Evolutionary conservation across 768 basidiomycete genomes (phyloP).

Genomic region (Leccinum longicurvipes): DNA sequence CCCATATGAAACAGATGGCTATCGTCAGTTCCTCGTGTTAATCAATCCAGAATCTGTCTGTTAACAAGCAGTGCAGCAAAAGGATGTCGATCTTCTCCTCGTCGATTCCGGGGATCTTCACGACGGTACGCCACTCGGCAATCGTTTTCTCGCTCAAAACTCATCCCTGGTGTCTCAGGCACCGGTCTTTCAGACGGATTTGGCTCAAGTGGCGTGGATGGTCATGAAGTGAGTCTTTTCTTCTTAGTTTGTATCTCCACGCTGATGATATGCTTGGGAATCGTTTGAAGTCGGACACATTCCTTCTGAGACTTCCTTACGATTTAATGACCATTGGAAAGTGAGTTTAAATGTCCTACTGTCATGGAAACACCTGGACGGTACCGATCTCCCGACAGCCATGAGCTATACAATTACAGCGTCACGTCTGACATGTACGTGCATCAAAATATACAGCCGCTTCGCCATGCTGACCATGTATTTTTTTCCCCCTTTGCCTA

Average conservation of each 20-base stretch:
- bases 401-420: constrained; percentile 73
- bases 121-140: constrained; percentile 42
- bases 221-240: constrained; percentile 51
- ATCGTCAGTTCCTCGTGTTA: constrained; percentile 33
- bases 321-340: constrained; percentile 86
- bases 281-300: not conserved
- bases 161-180: constrained; percentile 37
- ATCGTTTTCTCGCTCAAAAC: not conserved
- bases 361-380: not conserved
- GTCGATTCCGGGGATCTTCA: constrained; percentile 82
- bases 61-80: constrained; percentile 36
- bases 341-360: constrained; percentile 36
- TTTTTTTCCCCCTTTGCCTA: not conserved
- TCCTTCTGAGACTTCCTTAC: constrained; percentile 70
- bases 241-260: not conserved
- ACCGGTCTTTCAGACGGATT: constrained; percentile 74
- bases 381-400: constrained; percentile 39
- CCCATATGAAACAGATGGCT: constrained; percentile 78
- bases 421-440: constrained; percentile 63
- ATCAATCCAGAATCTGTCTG: not conserved
- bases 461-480: constrained; percentile 3
- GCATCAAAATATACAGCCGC: not conserved
- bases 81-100: constrained; percentile 78
- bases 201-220: constrained; percentile 55
- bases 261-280: not conserved